phyloP scores from a whole-genome alignment of 352 stramenopile genomes.

The Phytopythium aichiense region DNA sequence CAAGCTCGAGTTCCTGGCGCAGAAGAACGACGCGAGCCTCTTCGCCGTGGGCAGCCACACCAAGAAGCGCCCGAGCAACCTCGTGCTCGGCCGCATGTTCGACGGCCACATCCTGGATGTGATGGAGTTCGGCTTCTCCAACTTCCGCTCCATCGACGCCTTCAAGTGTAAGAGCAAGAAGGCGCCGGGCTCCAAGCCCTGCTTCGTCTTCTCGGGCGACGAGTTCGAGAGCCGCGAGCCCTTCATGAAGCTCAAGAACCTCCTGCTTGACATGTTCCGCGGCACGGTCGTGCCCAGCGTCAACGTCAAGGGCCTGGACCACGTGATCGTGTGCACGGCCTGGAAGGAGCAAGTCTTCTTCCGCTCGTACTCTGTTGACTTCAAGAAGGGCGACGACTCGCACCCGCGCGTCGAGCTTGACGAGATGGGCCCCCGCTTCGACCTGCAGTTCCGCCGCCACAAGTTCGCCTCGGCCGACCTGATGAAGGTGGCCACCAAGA shows the following conservation, averaged over 20 bases:
- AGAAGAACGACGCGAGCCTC: slow-evolving; percentile 97
- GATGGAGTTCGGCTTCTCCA: slow-evolving; percentile 95
- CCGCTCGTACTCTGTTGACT: slow-evolving; percentile 95
- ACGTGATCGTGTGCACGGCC: slow-evolving; percentile 96
- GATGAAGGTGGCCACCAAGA: slow-evolving; percentile 95
- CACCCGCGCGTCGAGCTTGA: slow-evolving; percentile 86
- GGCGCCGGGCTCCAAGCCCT: slow-evolving; percentile 93
- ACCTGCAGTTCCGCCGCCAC: slow-evolving; percentile 91
- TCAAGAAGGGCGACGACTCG: slow-evolving; percentile 88
- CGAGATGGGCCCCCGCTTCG: slow-evolving; percentile 88
- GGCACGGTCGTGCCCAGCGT: slow-evolving; percentile 95
- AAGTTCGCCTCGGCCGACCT: slow-evolving; percentile 95
- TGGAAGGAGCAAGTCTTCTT: slow-evolving; percentile 93
- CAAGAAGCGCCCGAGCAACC: slow-evolving; percentile 99
- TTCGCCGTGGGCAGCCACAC: slow-evolving; percentile 96
- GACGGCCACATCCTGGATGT: slow-evolving; percentile 98
- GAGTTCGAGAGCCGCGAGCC: slow-evolving; percentile 90
- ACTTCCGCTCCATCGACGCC: slow-evolving; percentile 93
- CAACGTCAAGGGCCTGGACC: slow-evolving; percentile 95
- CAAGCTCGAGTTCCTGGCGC: slow-evolving; percentile 90
- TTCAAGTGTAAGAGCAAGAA: slow-evolving; percentile 93
- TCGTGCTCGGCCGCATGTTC: slow-evolving; percentile 97
- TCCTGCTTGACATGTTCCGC: slow-evolving; percentile 96
- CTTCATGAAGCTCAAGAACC: slow-evolving; percentile 93
- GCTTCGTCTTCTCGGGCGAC: slow-evolving; percentile 95